Evolutionary conservation across 768 basidiomycete genomes (phyloP).

Genomic region (Roridomyces roridus): DNA sequence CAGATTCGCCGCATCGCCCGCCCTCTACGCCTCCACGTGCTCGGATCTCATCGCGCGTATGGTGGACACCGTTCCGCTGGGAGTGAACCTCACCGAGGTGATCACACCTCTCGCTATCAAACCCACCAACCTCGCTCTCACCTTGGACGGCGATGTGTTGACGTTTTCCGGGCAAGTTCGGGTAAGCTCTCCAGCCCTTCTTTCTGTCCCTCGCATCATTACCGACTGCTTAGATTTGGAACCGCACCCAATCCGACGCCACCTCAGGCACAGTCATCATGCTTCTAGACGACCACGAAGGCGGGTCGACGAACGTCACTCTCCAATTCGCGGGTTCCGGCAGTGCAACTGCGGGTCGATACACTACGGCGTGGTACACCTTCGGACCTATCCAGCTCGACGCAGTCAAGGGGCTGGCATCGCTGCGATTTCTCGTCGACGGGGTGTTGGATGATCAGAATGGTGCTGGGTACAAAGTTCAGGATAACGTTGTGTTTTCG

Average conservation of each 20-base stretch:
- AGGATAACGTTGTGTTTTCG: neutral
- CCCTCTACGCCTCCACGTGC: constrained; percentile 5
- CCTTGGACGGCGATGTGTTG: neutral
- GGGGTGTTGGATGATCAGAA: constrained; percentile 1
- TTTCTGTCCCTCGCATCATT: neutral
- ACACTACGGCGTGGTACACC: neutral
- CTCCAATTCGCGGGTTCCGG: neutral
- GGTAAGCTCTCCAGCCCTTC: neutral
- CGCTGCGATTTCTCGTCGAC: neutral
- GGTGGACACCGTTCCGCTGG: constrained; percentile 7
- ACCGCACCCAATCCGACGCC: neutral
- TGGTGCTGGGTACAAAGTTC: neutral
- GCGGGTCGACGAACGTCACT: neutral
- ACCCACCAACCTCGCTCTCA: neutral
- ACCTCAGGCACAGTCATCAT: neutral
- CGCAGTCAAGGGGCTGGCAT: neutral
- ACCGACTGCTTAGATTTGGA: neutral
- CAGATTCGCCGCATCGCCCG: constrained; percentile 2
- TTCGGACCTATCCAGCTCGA: neutral
- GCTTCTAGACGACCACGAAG: neutral
- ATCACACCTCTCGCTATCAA: constrained; percentile 10
- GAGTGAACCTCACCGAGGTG: constrained; percentile 9
- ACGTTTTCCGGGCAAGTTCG: neutral
- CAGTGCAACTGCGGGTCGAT: neutral
- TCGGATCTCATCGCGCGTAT: constrained; percentile 5